Percentiles rank a stretch among this genome's conserved stretches.
Evolutionary conservation across 768 basidiomycete species (phyloP).

Genomic region (Mycena polygramma): DNA sequence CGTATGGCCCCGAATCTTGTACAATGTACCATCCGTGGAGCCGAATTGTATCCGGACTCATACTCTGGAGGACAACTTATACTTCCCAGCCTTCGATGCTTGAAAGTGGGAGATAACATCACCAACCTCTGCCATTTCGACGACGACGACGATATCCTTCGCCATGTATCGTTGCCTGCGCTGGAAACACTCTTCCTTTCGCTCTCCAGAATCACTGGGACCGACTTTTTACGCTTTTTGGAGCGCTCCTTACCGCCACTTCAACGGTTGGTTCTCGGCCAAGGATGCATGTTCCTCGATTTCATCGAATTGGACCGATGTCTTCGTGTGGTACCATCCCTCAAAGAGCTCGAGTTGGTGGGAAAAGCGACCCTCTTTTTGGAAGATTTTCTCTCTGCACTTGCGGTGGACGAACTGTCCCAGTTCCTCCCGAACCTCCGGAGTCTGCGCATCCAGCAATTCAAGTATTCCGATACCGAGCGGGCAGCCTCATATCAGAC

Average conservation of each 20-base stretch:
- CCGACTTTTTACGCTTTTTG: neutral
- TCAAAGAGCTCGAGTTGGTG: neutral
- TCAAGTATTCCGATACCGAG: no score
- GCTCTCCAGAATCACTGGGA: accelerated
- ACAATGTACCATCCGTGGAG: neutral
- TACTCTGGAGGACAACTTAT: neutral
- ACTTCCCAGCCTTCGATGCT: neutral
- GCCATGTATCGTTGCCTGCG: neutral
- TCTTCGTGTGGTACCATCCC: neutral
- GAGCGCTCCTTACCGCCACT: conserved; percentile 11
- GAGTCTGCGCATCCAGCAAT: neutral
- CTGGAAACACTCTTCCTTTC: neutral
- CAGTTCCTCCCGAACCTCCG: neutral
- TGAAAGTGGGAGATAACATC: neutral
- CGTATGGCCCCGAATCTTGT: conserved; percentile 9
- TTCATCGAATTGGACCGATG: neutral
- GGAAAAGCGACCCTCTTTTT: no score
- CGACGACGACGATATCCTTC: neutral
- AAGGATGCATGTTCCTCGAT: no score
- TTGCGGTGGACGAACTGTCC: neutral
- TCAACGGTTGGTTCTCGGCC: neutral
- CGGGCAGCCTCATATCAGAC: neutral
- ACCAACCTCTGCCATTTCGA: neutral
- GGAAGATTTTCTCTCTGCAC: neutral
- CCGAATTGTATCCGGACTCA: neutral